phyloP scores from a whole-genome alignment of 495 filamentous ascomycete genomes.

The Penicillium daleae region DNA sequence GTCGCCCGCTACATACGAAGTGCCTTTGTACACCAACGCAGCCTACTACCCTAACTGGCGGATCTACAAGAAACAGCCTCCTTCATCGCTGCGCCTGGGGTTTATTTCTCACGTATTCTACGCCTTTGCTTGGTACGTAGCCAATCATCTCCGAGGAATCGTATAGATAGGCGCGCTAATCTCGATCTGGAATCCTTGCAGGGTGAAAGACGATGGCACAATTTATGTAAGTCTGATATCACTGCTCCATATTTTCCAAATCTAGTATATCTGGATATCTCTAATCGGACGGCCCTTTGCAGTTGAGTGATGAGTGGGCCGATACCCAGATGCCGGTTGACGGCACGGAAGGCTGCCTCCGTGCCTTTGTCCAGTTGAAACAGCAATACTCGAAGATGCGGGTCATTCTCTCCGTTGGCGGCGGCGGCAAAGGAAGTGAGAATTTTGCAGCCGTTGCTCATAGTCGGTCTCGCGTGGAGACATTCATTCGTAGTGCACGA shows the following conservation, averaged over 20 bases:
- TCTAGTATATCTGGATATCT: neutral
- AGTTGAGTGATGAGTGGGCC: constrained; percentile 88
- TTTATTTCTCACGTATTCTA: constrained; percentile 83
- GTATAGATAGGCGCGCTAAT: constrained; percentile 34
- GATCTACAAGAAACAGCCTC: constrained; percentile 76
- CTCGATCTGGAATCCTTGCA: constrained; percentile 43
- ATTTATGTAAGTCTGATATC: constrained; percentile 65
- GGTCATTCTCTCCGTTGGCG: constrained; percentile 85
- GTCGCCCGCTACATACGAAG: constrained; percentile 37
- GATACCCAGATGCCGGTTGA: constrained; percentile 81
- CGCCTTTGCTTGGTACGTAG: constrained; percentile 72
- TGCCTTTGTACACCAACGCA: constrained; percentile 63
- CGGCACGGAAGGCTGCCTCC: constrained; percentile 74
- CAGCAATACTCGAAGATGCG: constrained; percentile 74
- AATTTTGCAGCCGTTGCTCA: constrained; percentile 76
- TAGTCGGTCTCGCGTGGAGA: constrained; percentile 61
- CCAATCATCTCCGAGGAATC: constrained; percentile 23
- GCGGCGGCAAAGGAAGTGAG: constrained; percentile 75
- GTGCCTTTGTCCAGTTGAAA: constrained; percentile 75
- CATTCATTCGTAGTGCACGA: constrained; percentile 72
- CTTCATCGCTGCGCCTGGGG: constrained; percentile 72
- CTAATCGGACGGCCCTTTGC: constrained; percentile 27
- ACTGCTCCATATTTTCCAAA: constrained; percentile 9
- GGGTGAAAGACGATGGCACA: constrained; percentile 76
- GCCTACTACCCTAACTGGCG: constrained; percentile 92